Base-by-base conservation (phyloP, 345 rosid genomes). In the Isatis tinctoria region DNA sequence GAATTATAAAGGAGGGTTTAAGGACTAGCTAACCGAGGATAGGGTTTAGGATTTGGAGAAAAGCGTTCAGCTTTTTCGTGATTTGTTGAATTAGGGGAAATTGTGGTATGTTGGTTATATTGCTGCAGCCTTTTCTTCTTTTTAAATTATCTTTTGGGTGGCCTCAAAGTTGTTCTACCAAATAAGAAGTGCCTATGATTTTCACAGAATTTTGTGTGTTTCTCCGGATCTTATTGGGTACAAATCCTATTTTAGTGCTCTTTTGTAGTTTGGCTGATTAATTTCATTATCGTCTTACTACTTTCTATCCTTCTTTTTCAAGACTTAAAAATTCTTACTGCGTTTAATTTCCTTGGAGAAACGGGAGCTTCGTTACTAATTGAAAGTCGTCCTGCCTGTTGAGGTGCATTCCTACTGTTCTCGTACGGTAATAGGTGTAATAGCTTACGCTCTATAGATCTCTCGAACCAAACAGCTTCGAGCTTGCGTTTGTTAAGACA, bases 21-120 rank as follows among this genome's bases (percentile, higher is more conserved):
- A 14, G 73, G 37, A 71, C 49, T 77, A 9, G 58, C 22, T 66
- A 37, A 16, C 45, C 28, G 2, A 26, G 39, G 6, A 20, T 57
- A 58, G 64, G 81, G 57, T 77, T 65, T 77, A 71, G 73, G 73
- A 69, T 49, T 65, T 72, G 43, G 51, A 47, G 10, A 4, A 39
- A 70, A 58, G 72, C 35, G 35, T 40, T 28, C 20, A 77, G n/a
- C 40, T 57, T 71, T 33, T 33, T 51, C 32, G 0, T 28, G 16
- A 14, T 36, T 28, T 10, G 10, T 36, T 4, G 61, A 60, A 20
- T 77, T 65, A 37, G 60, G 60, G 56, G 37, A 28, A 70, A 28
- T 56, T 39, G 14, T 16, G 8, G 0, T 39, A 2, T 36, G 3
- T 14, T 40, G 60, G 37, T 27, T 41, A 32, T 11, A 33, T 2